Evolutionary conservation across 371 early-diverging fungal species (phyloP), one percentile per base, ranked within the genome.

Genomic region (Mortierella sp.): DNA sequence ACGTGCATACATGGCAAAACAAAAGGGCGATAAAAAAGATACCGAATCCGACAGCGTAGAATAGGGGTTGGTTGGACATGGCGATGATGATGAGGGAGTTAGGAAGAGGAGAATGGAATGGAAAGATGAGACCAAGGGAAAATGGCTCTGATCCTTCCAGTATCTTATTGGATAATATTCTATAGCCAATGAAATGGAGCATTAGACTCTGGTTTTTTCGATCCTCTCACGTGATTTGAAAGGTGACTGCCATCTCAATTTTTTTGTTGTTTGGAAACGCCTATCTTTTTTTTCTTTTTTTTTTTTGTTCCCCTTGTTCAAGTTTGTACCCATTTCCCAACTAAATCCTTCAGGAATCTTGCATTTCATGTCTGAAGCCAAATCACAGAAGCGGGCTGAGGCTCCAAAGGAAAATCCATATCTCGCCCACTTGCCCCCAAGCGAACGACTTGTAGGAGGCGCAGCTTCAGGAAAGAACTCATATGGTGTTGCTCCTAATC

Each of bases 341-440:
- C 16, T 36, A 47, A 40, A n/a, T 16, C 36, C 45, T 32, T 62
- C 4, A 45, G 63, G 65, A 73, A 58, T 60, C 58, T 24, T 40
- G 13, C 60, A 40, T 36, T 10, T 21, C 45, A 76, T 66, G 69
- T 68, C 69, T 65, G 69, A 66, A 45, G 69, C 76, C 58, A 69
- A 81, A 40, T 61, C 68, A 38, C 60, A 68, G 58, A 81, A 81
- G 65, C 67, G 60, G 64, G 45, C 70, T 11, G 69, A 58, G 8
- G 63, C 76, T 24, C 72, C 76, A 16, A 70, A 66, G 62, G 89
- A 91, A 55, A 91, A 91, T 65, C 91, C 91, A 57, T 91, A 91
- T 62, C 86, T 91, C 68, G 91, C 91, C 28, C 91, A 91, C 69
- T 78, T 87, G 36, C 83, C 85, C 11, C 76, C 84, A 10, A 73